These are phyloP conservation scores for Phytophthora meadii DNA, from an alignment of 352 stramenopile species.

Conservation along the genomic window DNA sequence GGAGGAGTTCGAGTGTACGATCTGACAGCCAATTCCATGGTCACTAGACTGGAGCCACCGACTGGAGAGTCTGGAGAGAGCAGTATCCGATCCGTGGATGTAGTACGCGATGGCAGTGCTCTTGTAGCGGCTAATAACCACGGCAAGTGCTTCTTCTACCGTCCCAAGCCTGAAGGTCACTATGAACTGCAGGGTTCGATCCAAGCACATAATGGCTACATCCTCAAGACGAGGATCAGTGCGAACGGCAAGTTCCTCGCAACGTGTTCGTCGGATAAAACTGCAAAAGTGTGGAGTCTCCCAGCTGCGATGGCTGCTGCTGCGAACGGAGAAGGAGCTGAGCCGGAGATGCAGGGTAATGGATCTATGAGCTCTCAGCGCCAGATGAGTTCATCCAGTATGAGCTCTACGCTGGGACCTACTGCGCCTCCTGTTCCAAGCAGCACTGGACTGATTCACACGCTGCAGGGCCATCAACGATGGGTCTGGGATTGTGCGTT, in stretches of 20 bases:
- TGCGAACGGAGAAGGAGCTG: slow-evolving; percentile 16
- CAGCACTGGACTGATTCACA: slow-evolving; percentile 71
- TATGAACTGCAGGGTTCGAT: slow-evolving; percentile 77
- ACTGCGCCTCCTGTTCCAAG: slow-evolving; percentile 31
- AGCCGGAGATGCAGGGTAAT: slow-evolving; percentile 39
- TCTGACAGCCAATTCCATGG: slow-evolving; percentile 80
- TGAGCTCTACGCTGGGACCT: slow-evolving; percentile 36
- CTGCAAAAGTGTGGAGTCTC: slow-evolving; percentile 91
- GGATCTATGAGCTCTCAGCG: slow-evolving; percentile 42
- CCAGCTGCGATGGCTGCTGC: slow-evolving; percentile 36
- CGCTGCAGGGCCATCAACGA: slow-evolving; percentile 90
- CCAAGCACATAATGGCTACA: slow-evolving; percentile 91
- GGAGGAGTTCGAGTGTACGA: slow-evolving; percentile 94
- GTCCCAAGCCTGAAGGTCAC: slow-evolving; percentile 59
- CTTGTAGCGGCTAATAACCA: slow-evolving; percentile 95
- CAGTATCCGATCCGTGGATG: slow-evolving; percentile 92
- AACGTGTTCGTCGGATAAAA: slow-evolving; percentile 94
- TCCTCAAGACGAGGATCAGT: slow-evolving; percentile 92
- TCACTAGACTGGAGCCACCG: slow-evolving; percentile 69
- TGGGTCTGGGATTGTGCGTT: slow-evolving; percentile 99
- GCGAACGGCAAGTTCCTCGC: slow-evolving; percentile 88
- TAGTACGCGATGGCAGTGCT: slow-evolving; percentile 92
- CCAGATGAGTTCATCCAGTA: slow-evolving; percentile 37
- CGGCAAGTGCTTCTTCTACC: slow-evolving; percentile 95
- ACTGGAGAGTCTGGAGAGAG: slow-evolving; percentile 57